These are phyloP conservation scores for Poa annua DNA, from an alignment of 176 grass and related monocot genomes.

Conservation along the genomic window DNA sequence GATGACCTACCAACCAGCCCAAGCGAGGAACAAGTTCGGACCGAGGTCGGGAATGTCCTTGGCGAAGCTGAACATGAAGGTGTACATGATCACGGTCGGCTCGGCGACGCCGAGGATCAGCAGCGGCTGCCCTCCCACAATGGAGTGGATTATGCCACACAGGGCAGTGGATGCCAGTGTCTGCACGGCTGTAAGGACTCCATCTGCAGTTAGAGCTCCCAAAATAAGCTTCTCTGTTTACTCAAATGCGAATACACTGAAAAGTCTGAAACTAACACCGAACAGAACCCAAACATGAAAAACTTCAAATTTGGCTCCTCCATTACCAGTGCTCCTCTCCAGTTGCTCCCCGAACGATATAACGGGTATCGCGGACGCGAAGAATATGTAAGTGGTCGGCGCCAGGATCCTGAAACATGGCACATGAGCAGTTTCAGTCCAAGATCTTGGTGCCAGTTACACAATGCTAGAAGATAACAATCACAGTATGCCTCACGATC, in stretches of 20 bases:
- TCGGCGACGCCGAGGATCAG: conserved; percentile 97
- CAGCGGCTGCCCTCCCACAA: conserved; percentile 90
- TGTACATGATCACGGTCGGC: conserved; percentile 98
- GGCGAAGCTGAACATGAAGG: conserved; percentile 98
- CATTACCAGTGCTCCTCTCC: conserved; percentile 87
- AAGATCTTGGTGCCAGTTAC: conserved; percentile 48
- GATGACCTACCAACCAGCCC: conserved; percentile 85
- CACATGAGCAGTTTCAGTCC: conserved; percentile 19
- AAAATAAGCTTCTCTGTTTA: conserved; percentile 25
- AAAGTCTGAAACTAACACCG: conserved; percentile 27
- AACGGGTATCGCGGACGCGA: conserved; percentile 95
- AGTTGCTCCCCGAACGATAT: conserved; percentile 98
- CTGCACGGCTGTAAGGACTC: conserved; percentile 89
- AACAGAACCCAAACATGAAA: neutral
- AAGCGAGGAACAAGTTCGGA: conserved; percentile 76
- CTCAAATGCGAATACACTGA: neutral
- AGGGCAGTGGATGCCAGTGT: conserved; percentile 91
- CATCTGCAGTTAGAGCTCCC: conserved; percentile 55
- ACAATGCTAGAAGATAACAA: conserved; percentile 4
- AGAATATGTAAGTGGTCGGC: conserved; percentile 99
- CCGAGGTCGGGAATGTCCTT: conserved; percentile 82
- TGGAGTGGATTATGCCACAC: conserved; percentile 94
- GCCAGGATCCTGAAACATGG: conserved; percentile 73
- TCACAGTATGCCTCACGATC: neutral
- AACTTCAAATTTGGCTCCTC: neutral